Evolutionary conservation across 176 grass and related monocot species (phyloP), one percentile per base, ranked within the genome.

Genomic region (Aegilops longissima): DNA sequence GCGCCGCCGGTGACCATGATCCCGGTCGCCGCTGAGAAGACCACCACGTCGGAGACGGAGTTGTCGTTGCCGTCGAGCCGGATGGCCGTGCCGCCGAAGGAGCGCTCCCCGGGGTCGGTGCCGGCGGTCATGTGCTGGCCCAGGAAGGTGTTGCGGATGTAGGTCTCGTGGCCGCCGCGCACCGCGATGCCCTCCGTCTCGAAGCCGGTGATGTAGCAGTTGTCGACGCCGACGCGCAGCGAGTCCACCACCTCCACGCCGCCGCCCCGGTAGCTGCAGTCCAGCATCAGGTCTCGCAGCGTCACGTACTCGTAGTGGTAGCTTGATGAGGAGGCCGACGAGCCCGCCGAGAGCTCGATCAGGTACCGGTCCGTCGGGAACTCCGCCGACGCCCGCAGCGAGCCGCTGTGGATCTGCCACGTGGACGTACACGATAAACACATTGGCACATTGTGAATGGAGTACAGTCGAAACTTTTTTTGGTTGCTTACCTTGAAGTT

Each of bases 91-190:
- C 95, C 95, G 6, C 93, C 82, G 82, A 98, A 98, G 12, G 45
- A 7, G 1, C 61, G 79, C 87, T 98, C 95, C 0, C 80, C 89
- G 0, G 93, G 70, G 85, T 98, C 95, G 3, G 1, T 3, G 0
- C 95, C 95, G 17, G 85, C 52, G 0, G 93, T 95, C 79, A 98
- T 92, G 85, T 95, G 91, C 74, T 98, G 95, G 4, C 95, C 95
- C 0, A 98, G 27, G 84, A 92, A 98, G 56, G 63, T 77, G 84
- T 84, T 87, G 23, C 93, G 86, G 77, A 98, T 78, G 76, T 81
- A 86, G 0, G 95, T 92, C 87, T 98, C 95, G 78, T 98, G 95
- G 0, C 95, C 95, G 1, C 85, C 87, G 49, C 29, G 39, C 36
- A 95, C 95, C 2, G 13, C 66, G 80, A 98, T 24, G 27, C 95